Conservation (phyloP, 768 basidiomycete genomes). For the Lactifluus echinatus region DNA sequence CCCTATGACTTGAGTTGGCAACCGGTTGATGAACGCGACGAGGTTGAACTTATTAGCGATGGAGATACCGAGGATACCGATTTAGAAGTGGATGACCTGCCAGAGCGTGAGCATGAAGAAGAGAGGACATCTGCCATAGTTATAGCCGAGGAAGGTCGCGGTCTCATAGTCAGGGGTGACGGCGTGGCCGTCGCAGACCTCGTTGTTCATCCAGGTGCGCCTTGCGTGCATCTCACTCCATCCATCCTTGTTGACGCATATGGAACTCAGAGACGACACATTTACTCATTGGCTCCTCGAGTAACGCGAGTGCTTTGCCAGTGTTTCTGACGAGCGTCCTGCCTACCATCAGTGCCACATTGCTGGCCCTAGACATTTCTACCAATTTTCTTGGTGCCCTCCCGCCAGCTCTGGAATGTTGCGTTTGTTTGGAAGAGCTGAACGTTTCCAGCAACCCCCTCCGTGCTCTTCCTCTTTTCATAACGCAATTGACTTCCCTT, state of each 20-base stretch:
- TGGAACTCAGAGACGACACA: conserved; percentile 74
- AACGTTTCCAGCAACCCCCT: conserved; percentile 90
- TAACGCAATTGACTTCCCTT: conserved; percentile 65
- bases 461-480: conserved; percentile 83
- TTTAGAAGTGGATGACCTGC: conserved; percentile 34
- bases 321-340: conserved; percentile 61
- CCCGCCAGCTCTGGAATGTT: conserved; percentile 75
- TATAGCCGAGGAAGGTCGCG: conserved; percentile 76
- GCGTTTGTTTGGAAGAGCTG: conserved; percentile 81
- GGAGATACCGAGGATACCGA: conserved; percentile 41
- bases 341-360: conserved; percentile 63
- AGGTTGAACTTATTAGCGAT: conserved; percentile 47
- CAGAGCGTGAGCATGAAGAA: conserved; percentile 45
- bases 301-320: conserved; percentile 69
- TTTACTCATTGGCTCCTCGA: conserved; percentile 77
- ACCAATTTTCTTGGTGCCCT: conserved; percentile 78
- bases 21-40: conserved; percentile 62
- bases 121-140: conserved; percentile 71
- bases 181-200: conserved; percentile 52
- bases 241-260: neutral
- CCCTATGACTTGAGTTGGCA: conserved; percentile 73
- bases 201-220: conserved; percentile 64
- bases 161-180: conserved; percentile 71
- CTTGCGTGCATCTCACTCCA: neutral
- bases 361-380: conserved; percentile 91